phyloP scores from a whole-genome alignment of 1,284 basidiomycete species.

The Ganoderma meredithae region DNA sequence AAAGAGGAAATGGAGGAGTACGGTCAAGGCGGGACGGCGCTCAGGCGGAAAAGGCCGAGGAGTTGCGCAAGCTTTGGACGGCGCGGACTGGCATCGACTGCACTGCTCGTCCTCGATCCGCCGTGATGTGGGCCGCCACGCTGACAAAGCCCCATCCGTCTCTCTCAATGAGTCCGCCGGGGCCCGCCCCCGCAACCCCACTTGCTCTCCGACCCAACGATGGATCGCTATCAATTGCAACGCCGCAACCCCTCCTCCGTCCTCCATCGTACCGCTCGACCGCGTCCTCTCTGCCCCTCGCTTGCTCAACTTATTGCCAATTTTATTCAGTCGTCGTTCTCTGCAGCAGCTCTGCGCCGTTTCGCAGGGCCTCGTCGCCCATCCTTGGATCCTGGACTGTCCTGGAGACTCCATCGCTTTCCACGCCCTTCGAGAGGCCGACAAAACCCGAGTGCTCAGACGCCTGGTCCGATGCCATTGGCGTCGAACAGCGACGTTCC shows the following conservation, averaged over 20 bases:
- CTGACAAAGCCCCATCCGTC: conserved; percentile 17
- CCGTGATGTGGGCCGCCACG: conserved; percentile 6
- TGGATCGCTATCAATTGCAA: not conserved
- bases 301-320: not conserved
- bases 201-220: not conserved
- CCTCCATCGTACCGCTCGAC: not conserved
- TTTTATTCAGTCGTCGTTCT: not conserved
- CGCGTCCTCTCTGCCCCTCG: not conserved
- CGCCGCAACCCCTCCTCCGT: not conserved
- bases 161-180: not conserved
- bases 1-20: conserved; percentile 18
- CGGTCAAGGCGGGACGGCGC: conserved; percentile 30
- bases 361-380: not conserved
- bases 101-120: conserved; percentile 9
- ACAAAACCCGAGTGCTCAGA: not conserved
- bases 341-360: not conserved
- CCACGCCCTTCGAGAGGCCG: not conserved
- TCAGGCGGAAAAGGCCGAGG: conserved; percentile 28
- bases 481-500: not conserved
- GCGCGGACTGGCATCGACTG: not conserved
- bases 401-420: not conserved
- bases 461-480: not conserved
- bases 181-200: not conserved
- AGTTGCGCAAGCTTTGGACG: conserved; percentile 29
- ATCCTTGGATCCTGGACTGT: not conserved